Conservation (phyloP, 2,329 filamentous ascomycete species). For the Botrytis galanthina region DNA sequence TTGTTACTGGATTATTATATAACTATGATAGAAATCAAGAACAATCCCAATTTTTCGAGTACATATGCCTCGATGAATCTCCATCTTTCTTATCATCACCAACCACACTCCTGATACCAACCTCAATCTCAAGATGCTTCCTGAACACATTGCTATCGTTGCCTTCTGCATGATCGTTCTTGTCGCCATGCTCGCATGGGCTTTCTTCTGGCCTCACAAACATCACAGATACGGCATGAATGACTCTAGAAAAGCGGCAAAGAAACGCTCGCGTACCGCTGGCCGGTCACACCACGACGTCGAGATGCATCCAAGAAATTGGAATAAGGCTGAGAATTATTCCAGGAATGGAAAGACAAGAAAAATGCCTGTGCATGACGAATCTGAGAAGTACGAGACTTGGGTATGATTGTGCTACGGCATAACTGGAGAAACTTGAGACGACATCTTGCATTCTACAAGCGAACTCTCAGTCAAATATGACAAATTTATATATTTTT, state of each 20-base stretch:
- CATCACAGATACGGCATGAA: background rate
- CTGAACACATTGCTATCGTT: background rate
- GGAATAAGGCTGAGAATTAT: background rate
- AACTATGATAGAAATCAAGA: background rate
- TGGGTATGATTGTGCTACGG: background rate
- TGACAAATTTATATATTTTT: background rate
- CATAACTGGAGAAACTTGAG: background rate
- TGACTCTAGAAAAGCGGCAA: background rate
- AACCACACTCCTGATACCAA: background rate
- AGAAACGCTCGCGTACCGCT: conserved; percentile 9
- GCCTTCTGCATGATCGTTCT: conserved; percentile 14
- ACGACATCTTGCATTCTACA: background rate
- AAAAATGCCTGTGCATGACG: background rate
- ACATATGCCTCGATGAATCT: background rate
- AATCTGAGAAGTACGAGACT: background rate
- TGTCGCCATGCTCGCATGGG: background rate
- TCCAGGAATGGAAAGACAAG: background rate
- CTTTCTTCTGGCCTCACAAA: conserved; percentile 14
- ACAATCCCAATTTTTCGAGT: background rate
- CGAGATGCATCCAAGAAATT: conserved; percentile 14
- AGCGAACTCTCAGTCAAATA: background rate
- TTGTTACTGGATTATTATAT: background rate
- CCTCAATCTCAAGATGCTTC: background rate
- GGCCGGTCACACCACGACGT: conserved; percentile 8
- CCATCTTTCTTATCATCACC: background rate